Evolutionary conservation across 2,329 filamentous ascomycete species (phyloP).

Genomic region (Alternaria gansuensis): DNA sequence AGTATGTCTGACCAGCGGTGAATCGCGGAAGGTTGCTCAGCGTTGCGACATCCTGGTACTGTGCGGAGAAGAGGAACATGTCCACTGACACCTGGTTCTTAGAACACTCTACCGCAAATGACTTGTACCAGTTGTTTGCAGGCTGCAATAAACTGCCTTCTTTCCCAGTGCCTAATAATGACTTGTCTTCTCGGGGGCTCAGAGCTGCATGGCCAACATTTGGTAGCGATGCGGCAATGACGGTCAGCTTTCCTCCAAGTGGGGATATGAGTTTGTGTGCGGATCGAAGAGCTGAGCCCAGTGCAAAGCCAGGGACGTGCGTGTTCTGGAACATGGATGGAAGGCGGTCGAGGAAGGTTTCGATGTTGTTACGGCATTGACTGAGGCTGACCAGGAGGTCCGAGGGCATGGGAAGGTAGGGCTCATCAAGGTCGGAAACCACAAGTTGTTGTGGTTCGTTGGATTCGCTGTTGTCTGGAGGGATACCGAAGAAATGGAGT

Average conservation of each 20-base stretch:
- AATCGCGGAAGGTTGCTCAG: slow-evolving; percentile 95
- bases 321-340: slow-evolving; percentile 98
- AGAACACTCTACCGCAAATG: slow-evolving; percentile 97
- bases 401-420: slow-evolving; percentile 91
- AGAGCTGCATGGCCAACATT: slow-evolving; percentile 90
- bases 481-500: slow-evolving; percentile 94
- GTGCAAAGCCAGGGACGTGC: slow-evolving; percentile 86
- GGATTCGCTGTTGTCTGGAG: slow-evolving; percentile 84
- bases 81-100: slow-evolving; percentile 95
- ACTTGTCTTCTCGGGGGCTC: slow-evolving; percentile 93
- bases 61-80: slow-evolving; percentile 50
- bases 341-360: slow-evolving; percentile 87
- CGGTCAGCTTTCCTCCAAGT: slow-evolving; percentile 92
- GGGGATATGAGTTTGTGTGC: slow-evolving; percentile 96
- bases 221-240: slow-evolving; percentile 87
- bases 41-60: slow-evolving; percentile 91
- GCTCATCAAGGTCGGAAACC: slow-evolving; percentile 93
- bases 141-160: slow-evolving; percentile 89
- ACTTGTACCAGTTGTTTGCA: slow-evolving; percentile 97
- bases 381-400: slow-evolving; percentile 89
- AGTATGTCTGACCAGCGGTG: slow-evolving; percentile 97
- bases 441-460: slow-evolving; percentile 91
- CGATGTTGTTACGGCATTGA: slow-evolving; percentile 89
- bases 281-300: slow-evolving; percentile 91
- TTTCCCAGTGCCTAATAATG: slow-evolving; percentile 90